Conservation (phyloP, 768 basidiomycete species). For the Agaricus bisporus region DNA sequence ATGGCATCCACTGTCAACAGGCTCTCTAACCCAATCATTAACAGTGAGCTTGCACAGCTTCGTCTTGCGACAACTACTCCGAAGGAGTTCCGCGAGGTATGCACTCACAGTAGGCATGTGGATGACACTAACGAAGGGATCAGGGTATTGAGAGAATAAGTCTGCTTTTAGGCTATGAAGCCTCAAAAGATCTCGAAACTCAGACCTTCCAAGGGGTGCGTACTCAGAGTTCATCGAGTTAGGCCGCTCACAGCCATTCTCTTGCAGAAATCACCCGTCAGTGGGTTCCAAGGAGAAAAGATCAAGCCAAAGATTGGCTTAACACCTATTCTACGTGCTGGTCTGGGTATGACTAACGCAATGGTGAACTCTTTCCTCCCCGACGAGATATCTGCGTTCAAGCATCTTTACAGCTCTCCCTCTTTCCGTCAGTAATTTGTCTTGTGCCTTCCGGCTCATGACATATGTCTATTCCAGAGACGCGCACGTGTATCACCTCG, state of each 20-base stretch:
- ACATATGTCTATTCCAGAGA: constrained; percentile 30
- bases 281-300: constrained; percentile 65
- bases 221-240: constrained; percentile 4
- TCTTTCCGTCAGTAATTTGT: constrained; percentile 67
- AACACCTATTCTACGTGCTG: constrained; percentile 89
- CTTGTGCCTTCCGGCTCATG: not conserved
- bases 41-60: constrained; percentile 67
- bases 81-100: constrained; percentile 78
- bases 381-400: not conserved
- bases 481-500: constrained; percentile 87
- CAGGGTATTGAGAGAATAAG: constrained; percentile 75
- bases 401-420: constrained; percentile 38
- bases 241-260: not conserved
- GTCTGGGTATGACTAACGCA: constrained; percentile 89
- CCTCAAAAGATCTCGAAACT: constrained; percentile 62
- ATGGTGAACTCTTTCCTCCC: constrained; percentile 40
- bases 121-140: not conserved
- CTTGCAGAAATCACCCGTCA: constrained; percentile 72
- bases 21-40: constrained; percentile 66
- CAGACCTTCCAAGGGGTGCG: constrained; percentile 60
- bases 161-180: constrained; percentile 78
- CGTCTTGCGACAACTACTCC: constrained; percentile 52
- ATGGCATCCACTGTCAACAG: constrained; percentile 38
- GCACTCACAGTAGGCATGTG: not conserved
- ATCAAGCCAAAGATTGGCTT: constrained; percentile 80